Base-by-base conservation (phyloP, 768 basidiomycete genomes). In the Mycena kentingensis region DNA sequence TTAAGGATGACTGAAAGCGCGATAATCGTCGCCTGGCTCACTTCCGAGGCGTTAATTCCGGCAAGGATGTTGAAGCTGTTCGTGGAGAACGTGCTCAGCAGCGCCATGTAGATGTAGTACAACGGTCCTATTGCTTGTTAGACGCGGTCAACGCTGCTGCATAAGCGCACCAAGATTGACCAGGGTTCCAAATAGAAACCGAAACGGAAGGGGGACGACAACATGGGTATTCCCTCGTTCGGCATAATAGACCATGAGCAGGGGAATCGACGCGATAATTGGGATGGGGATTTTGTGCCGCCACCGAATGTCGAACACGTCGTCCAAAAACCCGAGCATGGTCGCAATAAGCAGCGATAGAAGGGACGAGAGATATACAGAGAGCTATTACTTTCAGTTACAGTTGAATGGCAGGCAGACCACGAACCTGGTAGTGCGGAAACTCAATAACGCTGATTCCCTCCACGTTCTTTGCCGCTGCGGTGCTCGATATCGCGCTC, bases 21-120 rank as follows among this genome's bases (percentile, higher is more conserved):
- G 58, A 99, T 98, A 54, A 98, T 83, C 39, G 97, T 74, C 0
- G 95, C 90, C 71, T 99, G 97, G 55, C 85, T 82, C 57, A 90
- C 93, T 77, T 99, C 97, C 4, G 96, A 86, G 11, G 96, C 97
- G 66, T 99, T 98, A 60, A 98, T 90, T 8, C 96, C 97, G 11
- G 97, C 97, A 16, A 98, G 85, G 61, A 99, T 98, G 70, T 99
- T 99, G 78, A 98, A 97, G 67, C 90, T 90, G 72, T 99, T 99
- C 16, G 96, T 98, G 49, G 91, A 84, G 69, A 98, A 99, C 0
- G 94, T 98, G 27, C 95, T 98, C 16, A 99, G 76, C 26, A 98
- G 72, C 4, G 93, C 84, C 91, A 99, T 98, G 74, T 98, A 99
- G 47, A 95, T 53, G 69, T 98, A 99, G 70, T 98, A 98, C 4